Percentiles rank a stretch among this genome's conserved stretches.
These are phyloP conservation scores for Diaporthe ampelina DNA, from an alignment of 2,329 filamentous ascomycete species.

Conservation along the genomic window DNA sequence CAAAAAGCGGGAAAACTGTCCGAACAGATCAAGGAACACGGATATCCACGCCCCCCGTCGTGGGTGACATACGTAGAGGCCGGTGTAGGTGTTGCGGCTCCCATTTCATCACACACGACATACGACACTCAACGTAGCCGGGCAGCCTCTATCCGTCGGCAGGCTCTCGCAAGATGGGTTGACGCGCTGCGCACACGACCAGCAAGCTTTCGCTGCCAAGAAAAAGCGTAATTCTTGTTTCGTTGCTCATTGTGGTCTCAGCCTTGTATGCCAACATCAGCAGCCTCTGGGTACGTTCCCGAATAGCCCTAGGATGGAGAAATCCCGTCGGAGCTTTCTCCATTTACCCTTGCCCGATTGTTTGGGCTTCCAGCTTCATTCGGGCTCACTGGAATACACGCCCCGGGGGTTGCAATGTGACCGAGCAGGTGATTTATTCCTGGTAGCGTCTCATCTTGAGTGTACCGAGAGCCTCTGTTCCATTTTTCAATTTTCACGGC, in stretches of 20 bases:
- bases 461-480: not conserved
- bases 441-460: not conserved
- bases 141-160: conserved; percentile 12
- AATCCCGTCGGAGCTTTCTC: not conserved
- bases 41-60: not conserved
- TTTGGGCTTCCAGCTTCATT: not conserved
- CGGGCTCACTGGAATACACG: accelerated
- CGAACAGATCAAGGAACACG: not conserved
- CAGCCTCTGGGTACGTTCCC: not conserved
- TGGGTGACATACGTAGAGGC: not conserved
- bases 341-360: not conserved
- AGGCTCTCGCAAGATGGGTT: not conserved
- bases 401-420: not conserved
- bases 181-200: not conserved
- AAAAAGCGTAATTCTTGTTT: not conserved
- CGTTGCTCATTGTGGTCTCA: not conserved
- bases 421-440: not conserved
- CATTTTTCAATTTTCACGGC: not conserved
- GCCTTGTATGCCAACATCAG: not conserved
- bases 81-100: not conserved
- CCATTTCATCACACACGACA: not conserved
- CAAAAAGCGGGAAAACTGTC: not conserved
- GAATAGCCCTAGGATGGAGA: not conserved
- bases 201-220: not conserved
- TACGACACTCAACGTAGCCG: conserved; percentile 11